phyloP scores from a whole-genome alignment of 192 early-diverging fungal species.

The Gaertneriomyces semiglobifer region DNA sequence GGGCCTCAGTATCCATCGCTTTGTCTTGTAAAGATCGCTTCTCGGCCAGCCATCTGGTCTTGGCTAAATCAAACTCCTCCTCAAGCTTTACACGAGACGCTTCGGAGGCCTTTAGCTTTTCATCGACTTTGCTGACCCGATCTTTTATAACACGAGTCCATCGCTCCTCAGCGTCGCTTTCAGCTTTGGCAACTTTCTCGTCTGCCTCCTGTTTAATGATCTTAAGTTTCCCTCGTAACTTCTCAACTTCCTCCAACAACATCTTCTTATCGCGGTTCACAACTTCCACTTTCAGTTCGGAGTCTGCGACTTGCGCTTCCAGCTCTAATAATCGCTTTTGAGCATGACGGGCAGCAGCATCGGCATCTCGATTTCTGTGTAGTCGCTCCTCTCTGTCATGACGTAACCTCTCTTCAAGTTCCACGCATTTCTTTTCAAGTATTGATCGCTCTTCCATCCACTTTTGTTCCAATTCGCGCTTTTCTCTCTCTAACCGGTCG shows the following conservation, averaged over 20 bases:
- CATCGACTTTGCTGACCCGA: neutral
- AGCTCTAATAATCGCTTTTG: conserved; percentile 32
- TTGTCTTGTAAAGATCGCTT: conserved; percentile 32
- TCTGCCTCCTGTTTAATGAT: conserved; percentile 1
- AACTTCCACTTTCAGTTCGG: conserved; percentile 39
- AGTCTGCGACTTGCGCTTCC: conserved; percentile 36
- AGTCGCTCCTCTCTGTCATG: conserved; percentile 40
- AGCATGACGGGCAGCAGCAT: neutral
- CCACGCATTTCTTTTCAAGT: conserved; percentile 14
- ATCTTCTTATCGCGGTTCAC: conserved; percentile 42
- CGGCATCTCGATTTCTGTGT: neutral
- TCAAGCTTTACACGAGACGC: conserved; percentile 33
- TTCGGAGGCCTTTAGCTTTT: conserved; percentile 23
- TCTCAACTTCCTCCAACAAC: conserved; percentile 45
- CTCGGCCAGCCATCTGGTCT: conserved; percentile 24
- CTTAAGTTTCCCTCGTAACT: conserved; percentile 37
- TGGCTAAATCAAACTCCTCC: conserved; percentile 23
- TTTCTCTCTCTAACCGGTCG: conserved; percentile 20
- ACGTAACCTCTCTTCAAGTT: conserved; percentile 35
- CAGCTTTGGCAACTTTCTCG: conserved; percentile 25
- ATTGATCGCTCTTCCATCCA: conserved; percentile 22
- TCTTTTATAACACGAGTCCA: no score
- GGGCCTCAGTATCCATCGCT: conserved; percentile 24
- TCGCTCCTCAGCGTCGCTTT: conserved; percentile 11
- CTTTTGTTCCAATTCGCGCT: conserved; percentile 18